Percentiles rank a stretch among this genome's conserved stretches.
Evolutionary conservation across 2,329 filamentous ascomycete genomes (phyloP).

Genomic region (Claviceps purpurea): DNA sequence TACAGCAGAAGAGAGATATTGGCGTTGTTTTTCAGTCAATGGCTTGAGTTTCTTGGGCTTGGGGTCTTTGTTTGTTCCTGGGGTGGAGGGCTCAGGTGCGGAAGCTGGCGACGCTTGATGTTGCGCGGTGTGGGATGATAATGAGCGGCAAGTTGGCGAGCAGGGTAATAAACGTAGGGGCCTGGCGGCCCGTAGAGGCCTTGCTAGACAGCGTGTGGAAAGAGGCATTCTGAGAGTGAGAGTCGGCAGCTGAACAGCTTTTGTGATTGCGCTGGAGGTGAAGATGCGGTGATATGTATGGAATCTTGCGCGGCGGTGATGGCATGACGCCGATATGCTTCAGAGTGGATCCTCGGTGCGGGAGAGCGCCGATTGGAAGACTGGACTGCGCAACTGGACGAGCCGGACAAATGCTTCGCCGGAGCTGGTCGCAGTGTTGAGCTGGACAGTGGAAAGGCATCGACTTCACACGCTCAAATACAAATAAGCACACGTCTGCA

Average conservation of each 20-base stretch:
- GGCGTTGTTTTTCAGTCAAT: conserved; percentile 54
- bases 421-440: background rate
- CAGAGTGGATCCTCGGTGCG: background rate
- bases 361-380: conserved; percentile 1
- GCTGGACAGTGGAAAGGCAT: no score
- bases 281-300: background rate
- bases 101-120: background rate
- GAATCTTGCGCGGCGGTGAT: background rate
- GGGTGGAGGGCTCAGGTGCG: background rate
- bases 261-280: background rate
- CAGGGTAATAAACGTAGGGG: background rate
- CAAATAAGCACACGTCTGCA: no score
- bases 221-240: conserved; percentile 8
- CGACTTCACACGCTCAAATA: no score
- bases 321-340: background rate
- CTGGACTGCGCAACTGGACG: background rate
- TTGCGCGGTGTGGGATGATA: conserved; percentile 6
- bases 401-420: conserved; percentile 8
- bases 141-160: conserved; percentile 2
- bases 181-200: conserved; percentile 4
- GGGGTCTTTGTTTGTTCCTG: background rate
- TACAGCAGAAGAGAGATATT: conserved; percentile 64
- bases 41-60: conserved; percentile 29
- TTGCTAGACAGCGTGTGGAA: conserved; percentile 8
- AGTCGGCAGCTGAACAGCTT: no score